Evolutionary conservation across 352 stramenopile genomes (phyloP).

Genomic region (Phytophthora fragariae): DNA sequence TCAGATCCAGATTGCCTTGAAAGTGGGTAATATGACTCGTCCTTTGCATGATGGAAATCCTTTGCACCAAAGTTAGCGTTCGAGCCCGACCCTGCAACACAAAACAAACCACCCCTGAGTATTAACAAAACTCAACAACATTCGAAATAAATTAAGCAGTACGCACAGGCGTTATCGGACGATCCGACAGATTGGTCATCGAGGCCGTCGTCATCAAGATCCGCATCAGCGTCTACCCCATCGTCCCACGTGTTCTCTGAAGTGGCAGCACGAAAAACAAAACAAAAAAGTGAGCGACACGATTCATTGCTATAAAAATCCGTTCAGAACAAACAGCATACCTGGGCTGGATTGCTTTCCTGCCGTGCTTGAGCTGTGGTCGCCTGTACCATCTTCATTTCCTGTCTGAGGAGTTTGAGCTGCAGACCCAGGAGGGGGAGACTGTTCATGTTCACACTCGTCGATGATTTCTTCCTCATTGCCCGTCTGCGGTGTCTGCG

Average conservation of each 20-base stretch:
- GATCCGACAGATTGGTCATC: slow-evolving; percentile 39
- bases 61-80: slow-evolving; percentile 20
- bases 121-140: neutral
- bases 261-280: neutral
- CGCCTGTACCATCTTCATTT: slow-evolving; percentile 36
- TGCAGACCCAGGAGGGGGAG: slow-evolving; percentile 18
- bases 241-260: slow-evolving; percentile 35
- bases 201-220: slow-evolving; percentile 37
- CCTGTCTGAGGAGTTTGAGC: slow-evolving; percentile 33
- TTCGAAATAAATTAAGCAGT: neutral
- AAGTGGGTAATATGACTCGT: slow-evolving; percentile 12
- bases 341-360: slow-evolving; percentile 51
- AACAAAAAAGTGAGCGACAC: slow-evolving; percentile 1
- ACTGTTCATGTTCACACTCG: slow-evolving; percentile 19
- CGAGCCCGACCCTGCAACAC: slow-evolving; percentile 35
- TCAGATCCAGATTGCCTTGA: slow-evolving; percentile 5
- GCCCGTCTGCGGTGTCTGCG: slow-evolving; percentile 4
- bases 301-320: neutral
- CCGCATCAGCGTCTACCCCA: slow-evolving; percentile 28
- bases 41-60: slow-evolving; percentile 16
- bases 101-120: slow-evolving; percentile 6
- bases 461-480: slow-evolving; percentile 8
- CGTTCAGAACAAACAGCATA: slow-evolving; percentile 16
- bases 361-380: slow-evolving; percentile 41
- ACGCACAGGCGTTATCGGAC: slow-evolving; percentile 38